Evolutionary conservation across 2,329 filamentous ascomycete species (phyloP).

Genomic region (Talaromyces albobiverticillius): DNA sequence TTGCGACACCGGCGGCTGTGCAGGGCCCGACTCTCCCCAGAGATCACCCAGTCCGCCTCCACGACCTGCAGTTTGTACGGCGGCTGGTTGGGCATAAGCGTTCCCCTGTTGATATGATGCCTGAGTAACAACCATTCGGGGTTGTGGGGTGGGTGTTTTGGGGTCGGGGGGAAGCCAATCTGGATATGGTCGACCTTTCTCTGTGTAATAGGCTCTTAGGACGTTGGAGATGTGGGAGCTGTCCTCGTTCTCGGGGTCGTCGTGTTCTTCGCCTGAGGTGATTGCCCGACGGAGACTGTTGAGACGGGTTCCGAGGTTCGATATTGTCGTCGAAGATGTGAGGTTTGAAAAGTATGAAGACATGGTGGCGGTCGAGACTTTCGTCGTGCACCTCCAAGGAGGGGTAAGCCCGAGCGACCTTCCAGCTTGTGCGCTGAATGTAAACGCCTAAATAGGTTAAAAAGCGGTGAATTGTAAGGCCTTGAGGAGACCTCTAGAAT

Average conservation of each 20-base stretch:
- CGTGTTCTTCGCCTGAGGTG: constrained; percentile 39
- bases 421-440: no score
- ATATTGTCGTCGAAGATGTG: constrained; percentile 41
- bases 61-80: constrained; percentile 33
- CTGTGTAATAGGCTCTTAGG: constrained; percentile 85
- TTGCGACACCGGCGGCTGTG: constrained; percentile 29
- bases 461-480: no score
- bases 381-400: constrained; percentile 21
- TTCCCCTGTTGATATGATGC: constrained; percentile 48
- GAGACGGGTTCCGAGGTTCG: constrained; percentile 56
- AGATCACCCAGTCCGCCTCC: constrained; percentile 57
- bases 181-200: constrained; percentile 79
- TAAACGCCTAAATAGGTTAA: no score
- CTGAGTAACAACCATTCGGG: constrained; percentile 50
- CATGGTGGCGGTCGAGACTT: constrained; percentile 49
- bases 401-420: no score
- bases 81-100: constrained; percentile 25
- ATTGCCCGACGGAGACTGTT: constrained; percentile 53
- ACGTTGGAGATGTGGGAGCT: constrained; percentile 94
- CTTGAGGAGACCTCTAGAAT: no score
- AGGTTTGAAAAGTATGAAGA: constrained; percentile 78
- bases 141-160: constrained; percentile 60
- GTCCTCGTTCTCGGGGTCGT: constrained; percentile 61
- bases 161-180: constrained; percentile 87
- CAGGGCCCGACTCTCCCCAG: constrained; percentile 48